These are phyloP conservation scores for Eryngium alpinum DNA, from an alignment of 140 eudicot species.

Conservation along the genomic window DNA sequence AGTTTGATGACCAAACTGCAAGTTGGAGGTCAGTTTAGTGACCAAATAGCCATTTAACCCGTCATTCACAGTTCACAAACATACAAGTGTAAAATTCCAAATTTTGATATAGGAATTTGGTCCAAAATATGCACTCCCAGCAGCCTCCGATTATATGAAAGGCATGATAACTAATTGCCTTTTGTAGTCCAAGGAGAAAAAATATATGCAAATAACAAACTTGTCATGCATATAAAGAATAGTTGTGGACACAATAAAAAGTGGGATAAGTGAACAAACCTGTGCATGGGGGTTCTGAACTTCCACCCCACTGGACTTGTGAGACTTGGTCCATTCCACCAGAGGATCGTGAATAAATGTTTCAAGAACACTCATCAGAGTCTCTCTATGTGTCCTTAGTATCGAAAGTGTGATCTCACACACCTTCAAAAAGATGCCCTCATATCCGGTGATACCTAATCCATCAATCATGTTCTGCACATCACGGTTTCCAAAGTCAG, in stretches of 20 bases:
- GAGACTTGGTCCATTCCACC: slow-evolving; percentile 98
- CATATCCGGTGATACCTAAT: slow-evolving; percentile 93
- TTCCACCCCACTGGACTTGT: slow-evolving; percentile 95
- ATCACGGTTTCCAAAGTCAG: slow-evolving; percentile 19
- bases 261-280: slow-evolving; percentile 34
- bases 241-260: slow-evolving; percentile 9
- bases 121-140: neutral
- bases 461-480: slow-evolving; percentile 97
- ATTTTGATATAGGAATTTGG: neutral
- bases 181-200: neutral
- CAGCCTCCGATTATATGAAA: neutral
- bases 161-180: neutral
- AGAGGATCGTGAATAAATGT: slow-evolving; percentile 97
- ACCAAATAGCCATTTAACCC: too few species aligned
- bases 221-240: neutral
- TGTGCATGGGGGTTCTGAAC: slow-evolving; percentile 99
- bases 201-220: neutral
- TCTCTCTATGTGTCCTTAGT: slow-evolving; percentile 81
- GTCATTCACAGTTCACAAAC: neutral
- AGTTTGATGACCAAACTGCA: too few species aligned
- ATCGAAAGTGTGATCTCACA: slow-evolving; percentile 95
- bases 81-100: neutral
- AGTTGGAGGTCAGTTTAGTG: too few species aligned
- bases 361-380: slow-evolving; percentile 93
- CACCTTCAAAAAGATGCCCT: slow-evolving; percentile 85